These are phyloP conservation scores for Penicillium sp. DNA, from an alignment of 2,329 filamentous ascomycete genomes.

Conservation along the genomic window DNA sequence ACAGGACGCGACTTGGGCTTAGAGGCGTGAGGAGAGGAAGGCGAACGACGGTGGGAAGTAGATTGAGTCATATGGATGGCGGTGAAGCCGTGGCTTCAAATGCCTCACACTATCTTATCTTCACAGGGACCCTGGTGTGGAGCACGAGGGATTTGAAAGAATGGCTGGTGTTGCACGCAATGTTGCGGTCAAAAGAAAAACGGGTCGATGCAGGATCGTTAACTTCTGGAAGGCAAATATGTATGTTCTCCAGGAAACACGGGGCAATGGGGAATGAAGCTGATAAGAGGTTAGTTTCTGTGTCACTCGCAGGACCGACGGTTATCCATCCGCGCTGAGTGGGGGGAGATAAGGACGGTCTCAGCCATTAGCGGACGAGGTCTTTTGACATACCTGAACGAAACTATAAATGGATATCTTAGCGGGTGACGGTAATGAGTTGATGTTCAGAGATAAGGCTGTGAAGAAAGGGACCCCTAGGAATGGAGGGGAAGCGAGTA, in stretches of 20 bases:
- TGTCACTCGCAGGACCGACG: conserved; percentile 2
- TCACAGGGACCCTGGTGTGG: conserved; percentile 22
- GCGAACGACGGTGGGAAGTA: conserved; percentile 32
- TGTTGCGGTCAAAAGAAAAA: background rate
- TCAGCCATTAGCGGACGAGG: background rate
- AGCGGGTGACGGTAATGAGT: no score
- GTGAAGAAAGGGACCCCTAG: no score
- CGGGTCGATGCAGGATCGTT: conserved; percentile 1
- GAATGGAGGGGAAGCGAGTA: background rate
- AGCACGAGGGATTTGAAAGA: conserved; percentile 26
- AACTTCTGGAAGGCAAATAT: conserved; percentile 13
- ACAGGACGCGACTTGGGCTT: conserved; percentile 34
- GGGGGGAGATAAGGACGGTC: conserved; percentile 27
- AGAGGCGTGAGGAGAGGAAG: conserved; percentile 32
- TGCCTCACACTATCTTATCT: conserved; percentile 26
- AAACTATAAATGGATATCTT: background rate
- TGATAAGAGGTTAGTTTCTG: conserved; percentile 18
- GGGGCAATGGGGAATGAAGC: conserved; percentile 4
- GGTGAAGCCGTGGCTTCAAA: conserved; percentile 32
- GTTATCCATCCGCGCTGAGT: conserved; percentile 24
- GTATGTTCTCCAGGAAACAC: conserved; percentile 13
- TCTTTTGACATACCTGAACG: background rate
- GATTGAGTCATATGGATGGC: conserved; percentile 39
- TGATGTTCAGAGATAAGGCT: no score
- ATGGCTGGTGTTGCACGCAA: conserved; percentile 26